Conservation (phyloP, 306 rosid genomes). For the Herpetospermum pedunculosum region DNA sequence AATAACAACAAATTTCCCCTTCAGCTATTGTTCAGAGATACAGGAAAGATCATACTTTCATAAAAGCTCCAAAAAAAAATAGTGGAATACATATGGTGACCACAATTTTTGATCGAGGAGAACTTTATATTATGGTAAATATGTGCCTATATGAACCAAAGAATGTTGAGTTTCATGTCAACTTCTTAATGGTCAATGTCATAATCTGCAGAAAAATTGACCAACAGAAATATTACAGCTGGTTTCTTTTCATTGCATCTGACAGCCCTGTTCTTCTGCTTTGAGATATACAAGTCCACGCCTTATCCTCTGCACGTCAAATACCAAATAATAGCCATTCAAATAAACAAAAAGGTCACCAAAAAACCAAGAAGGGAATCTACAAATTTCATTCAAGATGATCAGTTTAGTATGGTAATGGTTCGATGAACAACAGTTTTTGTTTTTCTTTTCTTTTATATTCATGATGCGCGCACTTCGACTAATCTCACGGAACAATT, state of each 20-base stretch:
- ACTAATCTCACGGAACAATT: too few species aligned
- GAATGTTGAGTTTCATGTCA: constrained; percentile 44
- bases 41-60: background rate
- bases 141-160: constrained; percentile 32
- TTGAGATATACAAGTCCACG: constrained; percentile 57
- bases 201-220: constrained; percentile 3
- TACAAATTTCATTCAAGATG: background rate
- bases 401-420: background rate
- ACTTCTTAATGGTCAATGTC: constrained; percentile 11
- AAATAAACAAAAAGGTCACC: background rate
- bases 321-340: background rate
- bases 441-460: too few species aligned
- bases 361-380: background rate
- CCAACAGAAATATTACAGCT: background rate
- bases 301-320: constrained; percentile 52
- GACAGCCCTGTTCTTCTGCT: constrained; percentile 62
- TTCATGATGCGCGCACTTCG: too few species aligned
- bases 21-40: background rate
- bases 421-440: too few species aligned
- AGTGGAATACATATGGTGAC: background rate
- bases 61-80: background rate
- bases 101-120: background rate
- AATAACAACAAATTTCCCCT: background rate
- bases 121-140: background rate
- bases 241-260: constrained; percentile 40